Conservation (phyloP, 495 filamentous ascomycete species). For the Aspergillus sclerotioniger region DNA sequence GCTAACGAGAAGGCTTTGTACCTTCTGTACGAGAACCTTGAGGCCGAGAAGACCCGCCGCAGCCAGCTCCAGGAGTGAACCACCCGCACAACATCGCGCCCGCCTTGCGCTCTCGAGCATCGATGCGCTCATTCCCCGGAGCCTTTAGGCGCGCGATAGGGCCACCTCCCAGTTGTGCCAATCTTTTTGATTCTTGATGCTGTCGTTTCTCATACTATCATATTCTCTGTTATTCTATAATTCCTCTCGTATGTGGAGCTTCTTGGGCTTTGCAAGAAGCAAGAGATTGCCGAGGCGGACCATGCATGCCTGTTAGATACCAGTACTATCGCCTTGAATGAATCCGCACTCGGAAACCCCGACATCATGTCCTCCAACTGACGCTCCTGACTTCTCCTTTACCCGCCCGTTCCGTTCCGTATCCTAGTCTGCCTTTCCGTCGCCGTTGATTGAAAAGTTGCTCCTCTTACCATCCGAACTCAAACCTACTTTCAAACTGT, state of each 20-base stretch:
- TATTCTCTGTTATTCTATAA: conserved; percentile 39
- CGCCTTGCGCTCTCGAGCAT: conserved; percentile 4
- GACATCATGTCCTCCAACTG: conserved; percentile 12
- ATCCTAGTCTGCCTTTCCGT: conserved; percentile 4
- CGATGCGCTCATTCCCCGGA: conserved; percentile 8
- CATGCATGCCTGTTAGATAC: conserved; percentile 31
- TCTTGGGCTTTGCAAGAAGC: conserved; percentile 49
- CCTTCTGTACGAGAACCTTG: conserved; percentile 96
- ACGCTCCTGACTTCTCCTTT: background rate
- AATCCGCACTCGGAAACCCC: conserved; percentile 21
- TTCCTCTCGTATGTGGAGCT: conserved; percentile 49
- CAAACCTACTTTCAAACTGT: background rate
- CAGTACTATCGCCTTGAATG: conserved; percentile 24
- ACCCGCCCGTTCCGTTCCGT: background rate
- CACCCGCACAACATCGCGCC: conserved; percentile 3
- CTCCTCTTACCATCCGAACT: background rate
- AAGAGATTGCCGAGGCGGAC: conserved; percentile 31
- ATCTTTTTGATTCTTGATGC: conserved; percentile 36
- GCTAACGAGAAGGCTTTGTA: conserved; percentile 95
- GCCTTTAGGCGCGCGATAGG: conserved; percentile 13
- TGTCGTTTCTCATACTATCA: conserved; percentile 35
- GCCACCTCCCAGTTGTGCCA: conserved; percentile 20
- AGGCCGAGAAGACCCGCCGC: conserved; percentile 96
- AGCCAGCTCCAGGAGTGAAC: conserved; percentile 73
- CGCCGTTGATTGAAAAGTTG: conserved; percentile 3